Evolutionary conservation across 805 yeast genomes (phyloP).

Genomic region (Grigorovia yakushimaensis): DNA sequence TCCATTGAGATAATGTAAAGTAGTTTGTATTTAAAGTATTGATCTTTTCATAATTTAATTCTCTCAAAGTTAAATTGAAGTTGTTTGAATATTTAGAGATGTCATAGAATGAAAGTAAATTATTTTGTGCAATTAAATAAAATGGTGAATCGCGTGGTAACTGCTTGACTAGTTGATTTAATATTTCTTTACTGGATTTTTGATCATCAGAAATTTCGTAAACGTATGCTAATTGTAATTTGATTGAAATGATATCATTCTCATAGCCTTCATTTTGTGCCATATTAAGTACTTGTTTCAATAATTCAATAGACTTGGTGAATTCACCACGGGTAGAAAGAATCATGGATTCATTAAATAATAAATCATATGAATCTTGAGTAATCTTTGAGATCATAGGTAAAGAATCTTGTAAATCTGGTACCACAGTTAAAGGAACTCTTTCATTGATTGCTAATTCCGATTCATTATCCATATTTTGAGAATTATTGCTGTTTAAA

Average conservation of each 20-base stretch:
- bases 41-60: conserved; percentile 21
- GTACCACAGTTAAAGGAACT: conserved; percentile 49
- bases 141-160: conserved; percentile 20
- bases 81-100: conserved; percentile 25
- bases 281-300: conserved; percentile 36
- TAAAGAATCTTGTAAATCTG: conserved; percentile 6
- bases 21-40: conserved; percentile 14
- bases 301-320: conserved; percentile 32
- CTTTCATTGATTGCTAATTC: conserved; percentile 63
- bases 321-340: conserved; percentile 37
- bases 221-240: conserved; percentile 50
- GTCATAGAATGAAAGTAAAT: conserved; percentile 21
- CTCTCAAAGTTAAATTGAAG: conserved; percentile 27
- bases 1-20: conserved; percentile 23
- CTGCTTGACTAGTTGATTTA: conserved; percentile 26
- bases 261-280: conserved; percentile 33
- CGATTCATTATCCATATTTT: conserved; percentile 32
- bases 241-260: conserved; percentile 51
- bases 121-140: conserved; percentile 25
- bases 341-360: conserved; percentile 57
- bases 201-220: conserved; percentile 34
- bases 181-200: conserved; percentile 30
- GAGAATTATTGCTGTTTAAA: conserved; percentile 31
- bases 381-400: conserved; percentile 11
- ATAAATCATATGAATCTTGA: conserved; percentile 44